Conservation (phyloP, 176 grass and related monocot species). For the Hsuehochloa calcarea region DNA sequence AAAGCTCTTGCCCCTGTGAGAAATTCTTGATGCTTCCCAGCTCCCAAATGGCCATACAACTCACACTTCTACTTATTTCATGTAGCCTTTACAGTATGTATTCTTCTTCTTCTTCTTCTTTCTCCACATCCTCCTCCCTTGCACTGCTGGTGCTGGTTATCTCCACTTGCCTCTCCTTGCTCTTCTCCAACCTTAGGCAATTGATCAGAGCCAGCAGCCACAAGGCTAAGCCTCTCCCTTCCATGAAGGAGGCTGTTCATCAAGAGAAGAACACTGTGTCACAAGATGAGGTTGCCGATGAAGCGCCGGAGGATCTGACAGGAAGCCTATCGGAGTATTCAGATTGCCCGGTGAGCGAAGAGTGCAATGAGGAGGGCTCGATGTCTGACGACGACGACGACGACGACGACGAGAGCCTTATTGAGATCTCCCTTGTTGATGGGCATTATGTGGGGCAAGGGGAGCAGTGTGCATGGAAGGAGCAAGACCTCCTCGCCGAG, state of each 20-base stretch:
- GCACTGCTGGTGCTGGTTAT: slow-evolving; percentile 61
- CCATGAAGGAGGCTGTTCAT: slow-evolving; percentile 35
- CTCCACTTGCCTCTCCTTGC: slow-evolving; percentile 54
- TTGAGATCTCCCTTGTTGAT: slow-evolving; percentile 71
- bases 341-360: slow-evolving; percentile 7
- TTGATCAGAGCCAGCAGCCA: slow-evolving; percentile 33
- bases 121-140: slow-evolving; percentile 46
- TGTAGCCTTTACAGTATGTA: slow-evolving; percentile 71
- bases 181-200: slow-evolving; percentile 57
- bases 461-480: slow-evolving; percentile 25
- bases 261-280: slow-evolving; percentile 30
- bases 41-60: slow-evolving; percentile 56
- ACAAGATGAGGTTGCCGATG: slow-evolving; percentile 31
- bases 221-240: slow-evolving; percentile 10
- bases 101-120: slow-evolving; percentile 37
- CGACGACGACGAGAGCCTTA: slow-evolving; percentile 68
- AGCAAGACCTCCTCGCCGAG: slow-evolving; percentile 41
- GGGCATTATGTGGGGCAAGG: slow-evolving; percentile 43
- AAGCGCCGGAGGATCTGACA: not conserved
- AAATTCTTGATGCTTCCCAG: slow-evolving; percentile 52
- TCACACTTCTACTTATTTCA: slow-evolving; percentile 74
- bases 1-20: slow-evolving; percentile 29
- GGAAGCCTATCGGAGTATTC: slow-evolving; percentile 29
- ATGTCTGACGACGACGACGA: slow-evolving; percentile 45
- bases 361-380: slow-evolving; percentile 28